phyloP scores from a whole-genome alignment of 306 rosid species.

The Echinosophora koreensis region DNA sequence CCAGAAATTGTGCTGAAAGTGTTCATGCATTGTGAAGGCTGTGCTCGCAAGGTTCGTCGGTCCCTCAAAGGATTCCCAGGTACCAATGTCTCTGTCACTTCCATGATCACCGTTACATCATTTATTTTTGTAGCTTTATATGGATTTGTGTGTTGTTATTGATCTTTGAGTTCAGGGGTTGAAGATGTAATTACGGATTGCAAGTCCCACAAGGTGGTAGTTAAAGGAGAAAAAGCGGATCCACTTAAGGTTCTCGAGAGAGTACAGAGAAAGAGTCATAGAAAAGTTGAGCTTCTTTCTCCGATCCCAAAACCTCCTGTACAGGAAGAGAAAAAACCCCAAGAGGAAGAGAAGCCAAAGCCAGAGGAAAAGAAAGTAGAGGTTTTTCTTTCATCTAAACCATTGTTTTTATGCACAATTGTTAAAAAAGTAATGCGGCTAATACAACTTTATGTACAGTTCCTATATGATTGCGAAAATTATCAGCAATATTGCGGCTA shows the following conservation, averaged over 20 bases:
- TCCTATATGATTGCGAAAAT: no score
- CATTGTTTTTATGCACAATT: no score
- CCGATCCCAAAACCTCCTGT: slow-evolving; percentile 70
- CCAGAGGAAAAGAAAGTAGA: slow-evolving; percentile 74
- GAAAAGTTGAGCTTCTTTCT: slow-evolving; percentile 81
- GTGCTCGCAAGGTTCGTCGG: slow-evolving; percentile 88
- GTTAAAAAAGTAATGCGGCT: no score
- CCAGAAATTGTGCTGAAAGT: slow-evolving; percentile 77
- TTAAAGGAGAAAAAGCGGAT: slow-evolving; percentile 88
- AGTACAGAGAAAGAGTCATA: slow-evolving; percentile 78
- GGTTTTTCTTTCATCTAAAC: slow-evolving; percentile 48
- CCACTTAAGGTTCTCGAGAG: slow-evolving; percentile 79
- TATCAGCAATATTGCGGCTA: no score
- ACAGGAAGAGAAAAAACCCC: slow-evolving; percentile 56
- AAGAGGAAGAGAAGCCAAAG: slow-evolving; percentile 61
- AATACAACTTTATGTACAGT: no score
- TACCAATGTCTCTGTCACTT: neutral
- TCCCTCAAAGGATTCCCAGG: slow-evolving; percentile 81
- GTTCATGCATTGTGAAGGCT: slow-evolving; percentile 96
- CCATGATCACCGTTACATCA: neutral
- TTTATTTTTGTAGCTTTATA: neutral
- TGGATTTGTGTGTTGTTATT: neutral
- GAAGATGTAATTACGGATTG: slow-evolving; percentile 76
- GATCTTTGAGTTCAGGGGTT: slow-evolving; percentile 58
- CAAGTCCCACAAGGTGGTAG: slow-evolving; percentile 67